phyloP scores from a whole-genome alignment of 2,329 filamentous ascomycete genomes.

The Ophiocordyceps unilateralis region DNA sequence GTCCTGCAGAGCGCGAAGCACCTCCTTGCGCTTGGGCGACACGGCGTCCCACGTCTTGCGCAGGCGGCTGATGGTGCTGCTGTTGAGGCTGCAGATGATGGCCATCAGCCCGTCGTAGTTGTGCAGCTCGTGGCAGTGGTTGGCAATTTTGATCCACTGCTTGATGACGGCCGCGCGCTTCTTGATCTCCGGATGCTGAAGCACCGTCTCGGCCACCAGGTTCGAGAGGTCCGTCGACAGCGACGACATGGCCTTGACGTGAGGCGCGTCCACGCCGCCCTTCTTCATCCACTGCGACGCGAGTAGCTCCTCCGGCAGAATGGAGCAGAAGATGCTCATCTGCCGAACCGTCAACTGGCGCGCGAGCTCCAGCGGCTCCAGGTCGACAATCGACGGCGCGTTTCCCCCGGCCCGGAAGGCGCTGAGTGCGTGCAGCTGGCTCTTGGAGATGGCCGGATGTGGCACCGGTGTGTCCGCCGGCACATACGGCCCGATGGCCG shows the following conservation, averaged over 20 bases:
- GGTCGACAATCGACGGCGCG: conserved; percentile 64
- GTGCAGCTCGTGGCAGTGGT: conserved; percentile 71
- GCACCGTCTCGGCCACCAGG: conserved; percentile 80
- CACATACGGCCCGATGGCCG: conserved; percentile 53
- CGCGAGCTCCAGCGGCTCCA: conserved; percentile 79
- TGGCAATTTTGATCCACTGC: conserved; percentile 93
- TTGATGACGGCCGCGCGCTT: conserved; percentile 83
- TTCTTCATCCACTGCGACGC: conserved; percentile 92
- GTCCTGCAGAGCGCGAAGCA: conserved; percentile 61
- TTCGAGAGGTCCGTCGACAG: conserved; percentile 87
- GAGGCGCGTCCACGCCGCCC: conserved; percentile 58
- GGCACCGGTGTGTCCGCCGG: conserved; percentile 58
- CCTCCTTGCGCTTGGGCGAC: conserved; percentile 64
- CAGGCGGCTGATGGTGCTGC: conserved; percentile 74
- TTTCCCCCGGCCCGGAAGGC: conserved; percentile 58
- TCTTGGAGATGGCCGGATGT: conserved; percentile 51
- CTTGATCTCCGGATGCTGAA: conserved; percentile 78
- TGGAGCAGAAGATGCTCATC: conserved; percentile 79
- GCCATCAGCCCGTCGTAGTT: conserved; percentile 97
- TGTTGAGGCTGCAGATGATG: conserved; percentile 86
- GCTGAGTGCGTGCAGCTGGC: conserved; percentile 54
- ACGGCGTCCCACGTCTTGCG: conserved; percentile 86
- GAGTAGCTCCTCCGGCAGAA: conserved; percentile 80
- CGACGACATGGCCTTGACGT: conserved; percentile 86
- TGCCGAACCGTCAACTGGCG: conserved; percentile 87